A percentile compares a stretch with the other conserved stretches of the same genome.
These are phyloP conservation scores for Cercospora citrullina DNA, from an alignment of 2,329 filamentous ascomycete species.

Conservation along the genomic window DNA sequence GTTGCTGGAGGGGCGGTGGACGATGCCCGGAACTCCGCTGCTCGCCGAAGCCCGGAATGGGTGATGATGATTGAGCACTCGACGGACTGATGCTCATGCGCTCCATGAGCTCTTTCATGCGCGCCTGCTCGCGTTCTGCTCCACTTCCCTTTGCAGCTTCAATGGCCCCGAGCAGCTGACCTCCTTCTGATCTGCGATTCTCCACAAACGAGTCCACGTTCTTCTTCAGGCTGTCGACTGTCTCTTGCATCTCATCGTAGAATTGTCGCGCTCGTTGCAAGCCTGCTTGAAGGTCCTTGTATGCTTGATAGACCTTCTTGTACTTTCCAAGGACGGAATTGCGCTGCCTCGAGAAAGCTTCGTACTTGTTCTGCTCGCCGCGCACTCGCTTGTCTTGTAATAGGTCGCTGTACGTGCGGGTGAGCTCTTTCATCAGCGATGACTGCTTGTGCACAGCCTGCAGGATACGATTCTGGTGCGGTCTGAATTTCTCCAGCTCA, in stretches of 20 bases:
- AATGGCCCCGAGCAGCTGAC: slow-evolving; percentile 83
- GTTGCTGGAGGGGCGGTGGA: slow-evolving; percentile 47
- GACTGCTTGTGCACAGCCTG: slow-evolving; percentile 96
- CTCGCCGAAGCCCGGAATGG: slow-evolving; percentile 35
- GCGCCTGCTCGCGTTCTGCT: slow-evolving; percentile 82
- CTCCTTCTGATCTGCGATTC: slow-evolving; percentile 87
- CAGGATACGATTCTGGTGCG: slow-evolving; percentile 85
- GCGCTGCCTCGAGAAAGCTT: slow-evolving; percentile 79
- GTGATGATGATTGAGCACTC: slow-evolving; percentile 44
- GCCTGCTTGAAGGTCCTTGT: slow-evolving; percentile 83
- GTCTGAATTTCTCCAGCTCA: slow-evolving; percentile 95
- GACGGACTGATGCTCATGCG: slow-evolving; percentile 78
- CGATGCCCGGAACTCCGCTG: slow-evolving; percentile 34
- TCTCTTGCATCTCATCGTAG: slow-evolving; percentile 74
- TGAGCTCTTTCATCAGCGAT: slow-evolving; percentile 91
- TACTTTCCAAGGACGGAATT: slow-evolving; percentile 81
- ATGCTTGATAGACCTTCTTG: slow-evolving; percentile 88
- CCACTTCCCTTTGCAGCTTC: slow-evolving; percentile 70
- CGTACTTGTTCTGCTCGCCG: slow-evolving; percentile 93
- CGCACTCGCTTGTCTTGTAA: slow-evolving; percentile 92
- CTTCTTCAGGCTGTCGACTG: slow-evolving; percentile 33
- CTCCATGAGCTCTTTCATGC: slow-evolving; percentile 88
- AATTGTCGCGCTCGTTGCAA: slow-evolving; percentile 86
- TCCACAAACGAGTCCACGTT: slow-evolving; percentile 89
- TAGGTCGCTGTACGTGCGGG: slow-evolving; percentile 78